Percentiles rank a stretch among this genome's conserved stretches.
Evolutionary conservation across 306 rosid genomes (phyloP).

Genomic region (Vicia sativa): DNA sequence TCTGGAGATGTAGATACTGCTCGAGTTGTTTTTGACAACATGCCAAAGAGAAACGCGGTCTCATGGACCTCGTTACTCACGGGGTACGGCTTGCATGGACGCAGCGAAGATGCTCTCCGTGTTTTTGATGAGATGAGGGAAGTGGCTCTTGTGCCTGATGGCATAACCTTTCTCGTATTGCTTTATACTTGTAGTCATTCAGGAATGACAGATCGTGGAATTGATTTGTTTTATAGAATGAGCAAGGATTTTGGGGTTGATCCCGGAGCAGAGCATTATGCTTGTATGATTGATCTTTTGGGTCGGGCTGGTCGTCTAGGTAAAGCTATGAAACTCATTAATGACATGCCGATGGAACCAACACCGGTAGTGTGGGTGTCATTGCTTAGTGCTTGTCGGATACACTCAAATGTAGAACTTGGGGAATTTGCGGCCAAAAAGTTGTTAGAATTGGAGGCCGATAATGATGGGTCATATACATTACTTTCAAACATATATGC

Average conservation of each 20-base stretch:
- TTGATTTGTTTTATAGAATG: constrained; percentile 65
- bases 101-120: constrained; percentile 70
- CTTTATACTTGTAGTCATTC: constrained; percentile 92
- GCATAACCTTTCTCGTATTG: constrained; percentile 70
- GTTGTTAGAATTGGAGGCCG: constrained; percentile 53
- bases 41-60: constrained; percentile 61
- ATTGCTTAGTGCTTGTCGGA: constrained; percentile 71
- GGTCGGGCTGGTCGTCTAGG: constrained; percentile 80
- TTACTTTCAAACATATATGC: constrained; percentile 89
- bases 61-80: constrained; percentile 88
- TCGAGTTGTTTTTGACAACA: constrained; percentile 60
- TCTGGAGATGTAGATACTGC: constrained; percentile 82
- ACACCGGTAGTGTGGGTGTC: constrained; percentile 78
- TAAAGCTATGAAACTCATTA: constrained; percentile 64
- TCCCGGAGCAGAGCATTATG: constrained; percentile 82
- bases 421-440: constrained; percentile 75
- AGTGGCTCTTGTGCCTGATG: constrained; percentile 59
- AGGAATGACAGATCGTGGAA: constrained; percentile 75
- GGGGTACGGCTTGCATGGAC: constrained; percentile 88
- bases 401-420: constrained; percentile 69
- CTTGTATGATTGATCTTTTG: constrained; percentile 86
- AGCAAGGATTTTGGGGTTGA: constrained; percentile 56
- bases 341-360: constrained; percentile 73
- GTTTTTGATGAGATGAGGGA: constrained; percentile 67
- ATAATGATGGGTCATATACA: constrained; percentile 79